Evolutionary conservation across 2,329 filamentous ascomycete genomes (phyloP).

Genomic region (Penicillium sp.): DNA sequence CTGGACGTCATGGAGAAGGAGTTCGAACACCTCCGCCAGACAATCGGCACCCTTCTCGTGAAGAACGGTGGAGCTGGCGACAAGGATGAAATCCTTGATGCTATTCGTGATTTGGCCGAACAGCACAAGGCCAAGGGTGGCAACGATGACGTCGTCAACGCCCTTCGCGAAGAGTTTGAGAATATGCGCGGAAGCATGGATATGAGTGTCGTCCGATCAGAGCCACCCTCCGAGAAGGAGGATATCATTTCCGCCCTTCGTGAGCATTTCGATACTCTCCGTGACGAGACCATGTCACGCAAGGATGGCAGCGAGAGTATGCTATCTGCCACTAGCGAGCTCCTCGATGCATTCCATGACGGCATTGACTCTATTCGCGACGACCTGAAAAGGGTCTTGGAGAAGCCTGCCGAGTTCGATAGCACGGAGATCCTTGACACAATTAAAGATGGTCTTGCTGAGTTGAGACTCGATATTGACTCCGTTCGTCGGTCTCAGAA

Average conservation of each 20-base stretch:
- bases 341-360: constrained; percentile 61
- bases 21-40: constrained; percentile 75
- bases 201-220: constrained; percentile 27
- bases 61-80: constrained; percentile 56
- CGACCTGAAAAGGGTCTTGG: constrained; percentile 70
- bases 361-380: constrained; percentile 72
- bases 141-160: constrained; percentile 36
- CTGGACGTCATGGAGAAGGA: constrained; percentile 74
- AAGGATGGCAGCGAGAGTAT: constrained; percentile 56
- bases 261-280: constrained; percentile 42
- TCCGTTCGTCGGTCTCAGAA: constrained; percentile 61
- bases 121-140: constrained; percentile 36
- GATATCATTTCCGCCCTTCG: constrained; percentile 71
- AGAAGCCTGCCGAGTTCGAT: constrained; percentile 78
- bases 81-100: constrained; percentile 62
- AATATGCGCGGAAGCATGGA: constrained; percentile 53
- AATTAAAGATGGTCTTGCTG: constrained; percentile 75
- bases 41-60: constrained; percentile 67
- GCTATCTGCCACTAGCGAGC: constrained; percentile 54
- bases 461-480: constrained; percentile 74
- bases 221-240: constrained; percentile 51
- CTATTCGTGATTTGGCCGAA: constrained; percentile 52
- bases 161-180: constrained; percentile 60
- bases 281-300: constrained; percentile 53
- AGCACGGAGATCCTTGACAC: constrained; percentile 89